phyloP scores from a whole-genome alignment of 306 rosid species.

The Quercus glauca region DNA sequence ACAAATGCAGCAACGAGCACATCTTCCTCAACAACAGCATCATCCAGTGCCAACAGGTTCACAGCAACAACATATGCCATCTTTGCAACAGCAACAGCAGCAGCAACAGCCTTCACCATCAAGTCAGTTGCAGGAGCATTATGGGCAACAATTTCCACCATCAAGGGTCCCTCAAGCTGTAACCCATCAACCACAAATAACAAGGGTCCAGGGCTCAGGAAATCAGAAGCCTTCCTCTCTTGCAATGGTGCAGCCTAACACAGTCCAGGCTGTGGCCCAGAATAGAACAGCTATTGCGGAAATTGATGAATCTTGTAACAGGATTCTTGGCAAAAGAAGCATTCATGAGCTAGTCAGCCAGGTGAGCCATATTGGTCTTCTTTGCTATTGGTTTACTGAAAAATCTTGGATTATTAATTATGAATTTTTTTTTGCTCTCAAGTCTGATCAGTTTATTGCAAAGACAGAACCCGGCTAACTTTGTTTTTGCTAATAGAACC shows the following conservation, averaged over 20 bases:
- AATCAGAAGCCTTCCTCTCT: constrained; percentile 63
- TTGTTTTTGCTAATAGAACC: not conserved
- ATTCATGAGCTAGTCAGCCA: constrained; percentile 84
- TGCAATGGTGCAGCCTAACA: constrained; percentile 47
- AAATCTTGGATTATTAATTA: not conserved
- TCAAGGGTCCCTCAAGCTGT: constrained; percentile 56
- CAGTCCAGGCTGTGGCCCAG: constrained; percentile 46
- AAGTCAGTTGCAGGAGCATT: constrained; percentile 63
- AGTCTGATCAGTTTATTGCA: not conserved
- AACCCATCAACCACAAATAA: constrained; percentile 69
- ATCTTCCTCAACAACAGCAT: constrained; percentile 58
- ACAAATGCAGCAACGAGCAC: constrained; percentile 69
- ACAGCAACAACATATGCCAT: constrained; percentile 21
- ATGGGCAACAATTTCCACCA: constrained; percentile 55
- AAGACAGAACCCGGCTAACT: not conserved
- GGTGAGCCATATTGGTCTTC: constrained; percentile 35
- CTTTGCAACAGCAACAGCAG: constrained; percentile 44
- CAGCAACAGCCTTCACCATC: constrained; percentile 55
- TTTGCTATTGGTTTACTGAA: not conserved
- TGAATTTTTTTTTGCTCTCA: not conserved
- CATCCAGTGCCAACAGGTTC: constrained; percentile 13
- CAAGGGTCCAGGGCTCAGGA: constrained; percentile 54
- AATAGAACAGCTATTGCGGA: constrained; percentile 48
- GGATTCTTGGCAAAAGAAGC: constrained; percentile 90
- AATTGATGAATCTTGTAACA: constrained; percentile 61